Percentiles rank a stretch among this genome's conserved stretches.
phyloP scores from a whole-genome alignment of 805 yeast genomes.

The Citeromyces nyonsensis region DNA sequence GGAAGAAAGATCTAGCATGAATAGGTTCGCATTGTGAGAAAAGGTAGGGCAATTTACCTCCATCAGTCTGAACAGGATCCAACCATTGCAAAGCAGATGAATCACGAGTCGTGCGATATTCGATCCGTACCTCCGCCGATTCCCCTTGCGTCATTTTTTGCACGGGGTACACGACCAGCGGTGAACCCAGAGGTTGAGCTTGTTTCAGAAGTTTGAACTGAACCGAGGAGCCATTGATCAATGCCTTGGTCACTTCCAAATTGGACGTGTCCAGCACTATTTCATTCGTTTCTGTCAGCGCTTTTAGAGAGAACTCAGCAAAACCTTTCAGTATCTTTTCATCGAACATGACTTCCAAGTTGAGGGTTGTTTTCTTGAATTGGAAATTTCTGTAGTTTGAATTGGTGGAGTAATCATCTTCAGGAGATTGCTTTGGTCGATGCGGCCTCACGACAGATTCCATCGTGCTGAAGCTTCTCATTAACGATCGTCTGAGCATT shows the following conservation, averaged over 20 bases:
- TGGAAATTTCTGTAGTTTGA: conserved; percentile 50
- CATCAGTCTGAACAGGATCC: conserved; percentile 59
- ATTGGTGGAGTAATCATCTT: conserved; percentile 61
- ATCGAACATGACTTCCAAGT: conserved; percentile 40
- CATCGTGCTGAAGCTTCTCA: conserved; percentile 1
- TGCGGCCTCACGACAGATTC: conserved; percentile 10
- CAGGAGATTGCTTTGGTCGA: conserved; percentile 28
- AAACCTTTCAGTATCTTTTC: conserved; percentile 34
- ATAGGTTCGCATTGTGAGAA: conserved; percentile 89
- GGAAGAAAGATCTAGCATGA: conserved; percentile 78
- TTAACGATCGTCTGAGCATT: too few relatives aligned
- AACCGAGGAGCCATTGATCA: conserved; percentile 21
- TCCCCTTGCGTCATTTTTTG: conserved; percentile 4
- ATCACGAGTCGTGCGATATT: conserved; percentile 53
- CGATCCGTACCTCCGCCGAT: conserved; percentile 18
- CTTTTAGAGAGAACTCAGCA: conserved; percentile 28
- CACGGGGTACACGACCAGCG: conserved; percentile 21
- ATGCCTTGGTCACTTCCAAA: conserved; percentile 28
- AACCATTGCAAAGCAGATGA: conserved; percentile 86
- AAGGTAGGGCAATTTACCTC: conserved; percentile 51
- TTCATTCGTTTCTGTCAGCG: conserved; percentile 12
- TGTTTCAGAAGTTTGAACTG: conserved; percentile 21
- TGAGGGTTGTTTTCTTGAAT: conserved; percentile 34
- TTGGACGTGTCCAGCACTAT: conserved; percentile 60
- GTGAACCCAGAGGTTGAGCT: conserved; percentile 43